Evolutionary conservation across 306 rosid genomes (phyloP).

Genomic region (Glycine soja): DNA sequence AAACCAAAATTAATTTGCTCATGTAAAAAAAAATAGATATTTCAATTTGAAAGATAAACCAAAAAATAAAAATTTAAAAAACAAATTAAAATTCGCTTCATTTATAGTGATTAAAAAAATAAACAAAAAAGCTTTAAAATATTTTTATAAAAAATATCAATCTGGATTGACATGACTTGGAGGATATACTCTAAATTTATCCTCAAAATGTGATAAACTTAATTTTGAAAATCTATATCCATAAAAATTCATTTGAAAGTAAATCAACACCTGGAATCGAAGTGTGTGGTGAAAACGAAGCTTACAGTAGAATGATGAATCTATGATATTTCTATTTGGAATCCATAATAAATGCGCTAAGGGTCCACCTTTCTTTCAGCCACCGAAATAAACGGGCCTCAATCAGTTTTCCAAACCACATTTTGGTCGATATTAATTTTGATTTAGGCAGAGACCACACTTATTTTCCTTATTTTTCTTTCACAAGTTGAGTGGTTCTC

Average conservation of each 20-base stretch:
- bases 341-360: conserved; percentile 34
- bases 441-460: neutral
- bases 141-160: neutral
- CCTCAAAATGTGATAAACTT: neutral
- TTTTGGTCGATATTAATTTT: neutral
- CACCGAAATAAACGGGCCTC: neutral
- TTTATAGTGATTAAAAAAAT: too few relatives aligned
- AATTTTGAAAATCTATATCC: too few relatives aligned
- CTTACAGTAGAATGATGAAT: neutral
- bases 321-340: conserved; percentile 18
- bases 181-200: too few relatives aligned
- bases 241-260: too few relatives aligned
- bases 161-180: neutral
- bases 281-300: conserved; percentile 32
- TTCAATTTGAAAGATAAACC: too few relatives aligned
- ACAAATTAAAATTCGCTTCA: too few relatives aligned
- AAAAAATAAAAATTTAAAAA: too few relatives aligned
- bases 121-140: too few relatives aligned
- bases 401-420: too few relatives aligned
- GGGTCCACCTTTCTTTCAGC: conserved; percentile 36
- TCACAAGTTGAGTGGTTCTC: too few relatives aligned
- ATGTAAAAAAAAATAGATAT: too few relatives aligned
- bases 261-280: neutral
- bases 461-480: neutral
- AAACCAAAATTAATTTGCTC: too few relatives aligned